These are phyloP conservation scores for Cystobasidium sp. DNA, from an alignment of 1,284 basidiomycete genomes.

Conservation along the genomic window DNA sequence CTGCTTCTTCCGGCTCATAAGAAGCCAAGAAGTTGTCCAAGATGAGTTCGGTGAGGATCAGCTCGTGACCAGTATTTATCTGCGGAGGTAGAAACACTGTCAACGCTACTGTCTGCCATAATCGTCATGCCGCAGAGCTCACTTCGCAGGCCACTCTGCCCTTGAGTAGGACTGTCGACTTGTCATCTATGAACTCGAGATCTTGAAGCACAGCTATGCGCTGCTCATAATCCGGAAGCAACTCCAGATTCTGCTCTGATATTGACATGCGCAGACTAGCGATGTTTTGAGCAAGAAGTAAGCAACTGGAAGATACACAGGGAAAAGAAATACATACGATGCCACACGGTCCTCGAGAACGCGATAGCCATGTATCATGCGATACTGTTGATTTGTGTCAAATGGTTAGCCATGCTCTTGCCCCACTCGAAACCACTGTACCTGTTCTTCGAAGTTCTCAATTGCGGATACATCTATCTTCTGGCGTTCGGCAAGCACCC, in stretches of 20 bases:
- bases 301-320: no score
- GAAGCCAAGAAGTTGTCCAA: constrained; percentile 89
- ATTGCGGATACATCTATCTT: constrained; percentile 33
- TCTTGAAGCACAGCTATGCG: constrained; percentile 88
- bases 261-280: constrained; percentile 56
- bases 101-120: no score
- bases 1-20: constrained; percentile 93
- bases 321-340: constrained; percentile 51
- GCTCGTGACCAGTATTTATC: constrained; percentile 97
- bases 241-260: constrained; percentile 94
- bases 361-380: constrained; percentile 73
- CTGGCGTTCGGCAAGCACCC: constrained; percentile 57
- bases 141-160: constrained; percentile 98
- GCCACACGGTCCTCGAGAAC: constrained; percentile 73
- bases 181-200: constrained; percentile 88
- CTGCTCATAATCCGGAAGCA: constrained; percentile 96
- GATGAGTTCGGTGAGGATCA: constrained; percentile 94
- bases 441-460: constrained; percentile 69
- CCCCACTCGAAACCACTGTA: constrained; percentile 54
- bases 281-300: not conserved
- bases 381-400: constrained; percentile 64
- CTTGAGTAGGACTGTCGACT: constrained; percentile 91
- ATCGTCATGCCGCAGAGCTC: constrained; percentile 39
- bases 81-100: constrained; percentile 54
- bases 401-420: not conserved